phyloP scores from a whole-genome alignment of 208 protist species.

The Trypanosoma melophagium region DNA sequence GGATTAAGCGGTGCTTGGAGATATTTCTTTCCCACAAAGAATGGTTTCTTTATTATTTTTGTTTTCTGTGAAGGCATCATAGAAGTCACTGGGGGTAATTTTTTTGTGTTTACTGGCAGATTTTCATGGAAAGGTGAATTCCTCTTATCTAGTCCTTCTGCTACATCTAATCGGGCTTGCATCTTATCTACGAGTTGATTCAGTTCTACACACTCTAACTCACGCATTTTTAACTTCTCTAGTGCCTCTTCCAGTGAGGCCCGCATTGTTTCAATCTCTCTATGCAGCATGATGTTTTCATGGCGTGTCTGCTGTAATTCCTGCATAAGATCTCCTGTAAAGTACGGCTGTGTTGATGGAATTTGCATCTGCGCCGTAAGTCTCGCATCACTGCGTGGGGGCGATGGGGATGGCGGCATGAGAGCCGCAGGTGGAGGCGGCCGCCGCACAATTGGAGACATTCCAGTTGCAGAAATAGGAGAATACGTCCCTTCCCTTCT shows the following conservation, averaged over 20 bases:
- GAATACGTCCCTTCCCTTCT: too few species aligned
- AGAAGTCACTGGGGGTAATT: too few species aligned
- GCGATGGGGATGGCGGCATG: too few species aligned
- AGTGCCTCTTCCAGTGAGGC: slow-evolving; percentile 17
- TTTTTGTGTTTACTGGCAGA: background rate
- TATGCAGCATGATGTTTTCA: background rate
- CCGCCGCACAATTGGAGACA: too few species aligned
- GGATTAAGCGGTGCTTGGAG: too few species aligned
- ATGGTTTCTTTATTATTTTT: background rate
- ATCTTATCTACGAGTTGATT: slow-evolving; percentile 39
- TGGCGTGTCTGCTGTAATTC: slow-evolving; percentile 2
- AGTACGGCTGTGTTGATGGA: too few species aligned
- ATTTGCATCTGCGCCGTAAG: too few species aligned
- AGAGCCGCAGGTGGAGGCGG: too few species aligned
- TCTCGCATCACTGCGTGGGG: too few species aligned
- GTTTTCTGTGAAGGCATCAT: background rate
- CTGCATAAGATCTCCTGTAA: background rate
- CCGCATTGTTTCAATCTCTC: slow-evolving; percentile 1
- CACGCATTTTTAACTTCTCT: slow-evolving; percentile 24
- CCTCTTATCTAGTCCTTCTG: background rate
- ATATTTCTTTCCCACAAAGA: background rate
- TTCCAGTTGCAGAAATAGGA: too few species aligned
- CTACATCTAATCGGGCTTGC: slow-evolving; percentile 26
- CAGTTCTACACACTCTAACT: slow-evolving; percentile 50
- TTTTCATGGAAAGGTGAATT: background rate